These are phyloP conservation scores for Podospora pseudoanserina DNA, from an alignment of 495 filamentous ascomycete species.

Conservation along the genomic window DNA sequence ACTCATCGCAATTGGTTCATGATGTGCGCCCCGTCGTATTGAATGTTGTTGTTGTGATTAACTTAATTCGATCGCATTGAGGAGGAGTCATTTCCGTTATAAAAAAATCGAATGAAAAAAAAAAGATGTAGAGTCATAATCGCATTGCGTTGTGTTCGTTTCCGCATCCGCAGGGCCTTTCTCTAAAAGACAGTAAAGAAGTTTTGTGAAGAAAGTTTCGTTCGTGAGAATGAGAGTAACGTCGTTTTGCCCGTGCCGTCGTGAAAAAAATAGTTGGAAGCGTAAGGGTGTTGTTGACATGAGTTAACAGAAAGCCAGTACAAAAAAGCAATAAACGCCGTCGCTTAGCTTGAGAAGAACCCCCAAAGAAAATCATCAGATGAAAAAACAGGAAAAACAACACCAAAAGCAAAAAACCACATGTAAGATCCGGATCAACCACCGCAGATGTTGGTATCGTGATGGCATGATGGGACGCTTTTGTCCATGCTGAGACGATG, in stretches of 20 bases:
- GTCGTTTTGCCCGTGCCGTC: background rate
- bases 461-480: background rate
- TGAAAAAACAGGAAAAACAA: constrained; percentile 20
- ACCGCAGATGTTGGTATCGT: background rate
- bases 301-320: background rate
- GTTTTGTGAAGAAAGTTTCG: background rate
- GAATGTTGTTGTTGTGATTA: background rate
- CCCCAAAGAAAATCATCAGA: background rate
- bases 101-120: background rate
- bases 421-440: background rate
- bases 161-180: background rate
- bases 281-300: background rate
- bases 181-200: constrained; percentile 2
- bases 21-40: background rate
- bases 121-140: background rate
- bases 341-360: constrained; percentile 18
- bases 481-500: background rate
- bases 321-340: constrained; percentile 17
- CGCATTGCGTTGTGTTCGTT: background rate
- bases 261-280: background rate
- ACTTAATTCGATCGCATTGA: background rate
- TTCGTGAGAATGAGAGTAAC: background rate
- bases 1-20: no score
- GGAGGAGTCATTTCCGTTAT: background rate
- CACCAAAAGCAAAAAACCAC: constrained; percentile 27